Percentiles rank a stretch among this genome's conserved stretches.
Evolutionary conservation across 2,329 filamentous ascomycete genomes (phyloP).

Genomic region (Phaeosphaeriaceae sp.): DNA sequence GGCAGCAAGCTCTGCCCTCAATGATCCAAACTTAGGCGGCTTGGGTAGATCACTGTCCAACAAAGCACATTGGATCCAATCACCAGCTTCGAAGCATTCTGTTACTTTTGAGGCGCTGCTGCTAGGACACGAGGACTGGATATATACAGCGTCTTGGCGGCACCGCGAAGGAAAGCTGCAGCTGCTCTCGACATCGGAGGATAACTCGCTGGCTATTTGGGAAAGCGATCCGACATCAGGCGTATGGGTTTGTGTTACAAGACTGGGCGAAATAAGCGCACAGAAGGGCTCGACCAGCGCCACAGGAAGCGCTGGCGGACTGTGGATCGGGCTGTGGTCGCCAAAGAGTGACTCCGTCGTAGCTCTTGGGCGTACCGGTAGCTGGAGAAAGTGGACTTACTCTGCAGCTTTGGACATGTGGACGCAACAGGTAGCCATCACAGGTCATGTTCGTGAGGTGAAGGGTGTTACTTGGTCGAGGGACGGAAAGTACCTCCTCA

Average conservation of each 20-base stretch:
- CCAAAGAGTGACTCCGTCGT: conserved; percentile 77
- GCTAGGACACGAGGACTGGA: conserved; percentile 97
- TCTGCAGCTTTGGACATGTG: conserved; percentile 69
- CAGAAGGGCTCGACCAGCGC: conserved; percentile 97
- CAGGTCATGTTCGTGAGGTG: conserved; percentile 83
- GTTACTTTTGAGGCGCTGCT: conserved; percentile 93
- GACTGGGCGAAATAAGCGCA: conserved; percentile 90
- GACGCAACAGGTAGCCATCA: conserved; percentile 77
- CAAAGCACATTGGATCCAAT: conserved; percentile 80
- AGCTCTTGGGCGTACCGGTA: conserved; percentile 87
- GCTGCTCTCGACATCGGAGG: conserved; percentile 88
- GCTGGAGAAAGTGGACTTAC: conserved; percentile 87
- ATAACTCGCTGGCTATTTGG: conserved; percentile 95
- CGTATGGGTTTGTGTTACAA: conserved; percentile 85
- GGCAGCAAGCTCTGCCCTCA: conserved; percentile 60
- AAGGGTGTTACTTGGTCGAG: conserved; percentile 85
- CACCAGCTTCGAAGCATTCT: conserved; percentile 68
- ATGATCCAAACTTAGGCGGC: conserved; percentile 64
- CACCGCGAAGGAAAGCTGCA: conserved; percentile 64
- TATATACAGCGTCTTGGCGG: conserved; percentile 86
- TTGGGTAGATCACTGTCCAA: conserved; percentile 82
- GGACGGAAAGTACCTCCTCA: conserved; percentile 82
- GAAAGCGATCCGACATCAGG: conserved; percentile 82
- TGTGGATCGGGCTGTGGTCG: conserved; percentile 95
- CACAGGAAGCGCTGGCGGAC: conserved; percentile 92